A percentile compares a stretch with the other conserved stretches of the same genome.
These are phyloP conservation scores for Fusarium haematococcum DNA, from an alignment of 2,329 filamentous ascomycete species.

Conservation along the genomic window DNA sequence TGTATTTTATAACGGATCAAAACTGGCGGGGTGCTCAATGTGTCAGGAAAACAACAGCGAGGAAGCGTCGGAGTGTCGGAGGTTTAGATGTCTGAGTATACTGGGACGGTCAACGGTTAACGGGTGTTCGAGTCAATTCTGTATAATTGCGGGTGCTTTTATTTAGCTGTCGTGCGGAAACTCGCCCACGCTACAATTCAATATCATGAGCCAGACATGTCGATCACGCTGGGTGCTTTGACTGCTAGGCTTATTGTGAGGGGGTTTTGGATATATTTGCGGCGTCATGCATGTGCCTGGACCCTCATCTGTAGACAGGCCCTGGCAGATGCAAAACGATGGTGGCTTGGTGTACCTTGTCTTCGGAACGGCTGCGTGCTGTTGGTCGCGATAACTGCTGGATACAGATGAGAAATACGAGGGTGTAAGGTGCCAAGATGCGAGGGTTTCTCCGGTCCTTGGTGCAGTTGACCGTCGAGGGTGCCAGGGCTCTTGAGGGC, in stretches of 20 bases:
- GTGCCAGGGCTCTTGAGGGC: background rate
- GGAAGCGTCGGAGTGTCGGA: background rate
- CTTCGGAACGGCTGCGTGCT: slow-evolving; percentile 32
- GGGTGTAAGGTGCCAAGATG: slow-evolving; percentile 10
- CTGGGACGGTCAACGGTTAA: slow-evolving; percentile 4
- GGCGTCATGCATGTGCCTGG: background rate
- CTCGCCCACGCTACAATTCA: background rate
- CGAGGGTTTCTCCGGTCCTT: background rate
- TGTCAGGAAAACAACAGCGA: background rate
- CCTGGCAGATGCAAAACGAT: slow-evolving; percentile 10
- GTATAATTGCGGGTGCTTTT: background rate
- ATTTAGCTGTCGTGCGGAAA: background rate
- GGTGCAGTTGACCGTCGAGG: background rate
- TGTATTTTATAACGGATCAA: slow-evolving; percentile 9
- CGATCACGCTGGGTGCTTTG: background rate
- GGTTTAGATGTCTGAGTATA: background rate
- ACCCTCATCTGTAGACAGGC: slow-evolving; percentile 1
- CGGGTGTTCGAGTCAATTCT: slow-evolving; percentile 4
- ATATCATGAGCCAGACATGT: background rate
- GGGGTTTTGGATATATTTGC: slow-evolving; percentile 6
- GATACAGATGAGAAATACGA: slow-evolving; percentile 21
- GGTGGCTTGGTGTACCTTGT: slow-evolving; percentile 34
- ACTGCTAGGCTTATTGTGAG: background rate
- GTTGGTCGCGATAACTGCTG: slow-evolving; percentile 13
- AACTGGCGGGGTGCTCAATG: background rate